These are phyloP conservation scores for Alternaria consortialis DNA, from an alignment of 2,329 filamentous ascomycete genomes.

Conservation along the genomic window DNA sequence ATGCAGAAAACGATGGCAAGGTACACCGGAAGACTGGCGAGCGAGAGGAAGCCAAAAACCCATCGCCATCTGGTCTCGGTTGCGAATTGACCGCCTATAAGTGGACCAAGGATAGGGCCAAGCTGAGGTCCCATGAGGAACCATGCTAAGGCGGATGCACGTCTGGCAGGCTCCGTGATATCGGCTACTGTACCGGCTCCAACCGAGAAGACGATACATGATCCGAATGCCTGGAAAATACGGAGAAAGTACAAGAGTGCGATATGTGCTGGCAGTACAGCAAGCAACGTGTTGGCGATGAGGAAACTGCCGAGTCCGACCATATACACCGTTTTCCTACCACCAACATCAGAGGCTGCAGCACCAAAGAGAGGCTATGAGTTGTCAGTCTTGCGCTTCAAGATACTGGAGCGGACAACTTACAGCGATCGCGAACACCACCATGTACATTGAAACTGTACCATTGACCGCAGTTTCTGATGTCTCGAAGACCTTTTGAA, in stretches of 20 bases:
- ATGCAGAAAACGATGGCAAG: slow-evolving; percentile 51
- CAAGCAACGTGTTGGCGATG: slow-evolving; percentile 52
- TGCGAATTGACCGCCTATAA: slow-evolving; percentile 55
- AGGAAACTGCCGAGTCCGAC: slow-evolving; percentile 54
- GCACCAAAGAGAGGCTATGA: slow-evolving; percentile 54
- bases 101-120: slow-evolving; percentile 56
- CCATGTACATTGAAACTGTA: slow-evolving; percentile 58
- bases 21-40: slow-evolving; percentile 38
- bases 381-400: slow-evolving; percentile 11
- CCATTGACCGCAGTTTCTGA: slow-evolving; percentile 53
- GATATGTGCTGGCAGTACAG: slow-evolving; percentile 51
- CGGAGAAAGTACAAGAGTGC: slow-evolving; percentile 53
- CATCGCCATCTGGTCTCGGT: slow-evolving; percentile 53
- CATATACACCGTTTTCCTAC: slow-evolving; percentile 54
- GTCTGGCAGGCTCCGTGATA: slow-evolving; percentile 51
- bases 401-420: not conserved
- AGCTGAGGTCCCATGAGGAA: slow-evolving; percentile 57
- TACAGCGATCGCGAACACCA: slow-evolving; percentile 54
- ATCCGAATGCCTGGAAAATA: slow-evolving; percentile 55
- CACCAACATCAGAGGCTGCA: slow-evolving; percentile 52
- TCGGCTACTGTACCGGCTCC: slow-evolving; percentile 58
- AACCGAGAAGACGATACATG: slow-evolving; percentile 55
- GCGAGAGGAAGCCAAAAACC: slow-evolving; percentile 54
- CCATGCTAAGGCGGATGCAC: slow-evolving; percentile 54
- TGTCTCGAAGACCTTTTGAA: slow-evolving; percentile 49